Evolutionary conservation across 768 basidiomycete species (phyloP).

Genomic region (Mycena maculata): DNA sequence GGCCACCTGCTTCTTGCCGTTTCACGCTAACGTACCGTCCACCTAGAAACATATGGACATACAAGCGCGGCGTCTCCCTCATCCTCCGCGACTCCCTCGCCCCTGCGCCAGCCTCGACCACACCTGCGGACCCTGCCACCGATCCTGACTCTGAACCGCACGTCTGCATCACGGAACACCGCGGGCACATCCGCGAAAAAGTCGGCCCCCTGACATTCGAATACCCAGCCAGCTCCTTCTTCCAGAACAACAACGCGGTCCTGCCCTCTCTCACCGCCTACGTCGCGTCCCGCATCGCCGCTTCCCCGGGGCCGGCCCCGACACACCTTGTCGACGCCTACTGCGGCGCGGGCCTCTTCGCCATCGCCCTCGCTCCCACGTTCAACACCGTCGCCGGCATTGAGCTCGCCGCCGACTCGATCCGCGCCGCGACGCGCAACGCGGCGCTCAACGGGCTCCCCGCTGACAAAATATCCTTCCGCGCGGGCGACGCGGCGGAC

Average conservation of each 20-base stretch:
- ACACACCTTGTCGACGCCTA: slow-evolving; percentile 97
- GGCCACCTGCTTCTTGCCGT: not conserved
- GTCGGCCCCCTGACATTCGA: slow-evolving; percentile 88
- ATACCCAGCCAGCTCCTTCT: slow-evolving; percentile 90
- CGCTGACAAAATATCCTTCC: slow-evolving; percentile 70
- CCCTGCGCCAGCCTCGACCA: slow-evolving; percentile 35
- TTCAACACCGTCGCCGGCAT: slow-evolving; percentile 89
- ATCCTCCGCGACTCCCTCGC: slow-evolving; percentile 87
- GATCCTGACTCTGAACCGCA: slow-evolving; percentile 64
- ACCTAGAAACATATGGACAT: slow-evolving; percentile 78
- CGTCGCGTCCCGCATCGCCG: slow-evolving; percentile 80
- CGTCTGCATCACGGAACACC: slow-evolving; percentile 87
- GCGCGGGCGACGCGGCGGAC: slow-evolving; percentile 85
- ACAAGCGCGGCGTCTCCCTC: slow-evolving; percentile 90
- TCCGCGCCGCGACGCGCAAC: slow-evolving; percentile 75
- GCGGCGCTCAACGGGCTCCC: slow-evolving; percentile 72
- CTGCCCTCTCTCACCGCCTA: slow-evolving; percentile 86
- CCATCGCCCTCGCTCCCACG: slow-evolving; percentile 80
- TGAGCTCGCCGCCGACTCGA: slow-evolving; percentile 82
- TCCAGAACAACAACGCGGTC: slow-evolving; percentile 98
- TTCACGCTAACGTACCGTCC: not conserved
- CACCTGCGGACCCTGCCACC: slow-evolving; percentile 43
- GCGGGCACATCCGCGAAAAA: slow-evolving; percentile 81
- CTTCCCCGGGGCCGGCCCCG: slow-evolving; percentile 45
- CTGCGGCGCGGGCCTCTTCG: slow-evolving; percentile 91